Evolutionary conservation across 306 rosid genomes (phyloP).

Genomic region (Begonia masoniana): DNA sequence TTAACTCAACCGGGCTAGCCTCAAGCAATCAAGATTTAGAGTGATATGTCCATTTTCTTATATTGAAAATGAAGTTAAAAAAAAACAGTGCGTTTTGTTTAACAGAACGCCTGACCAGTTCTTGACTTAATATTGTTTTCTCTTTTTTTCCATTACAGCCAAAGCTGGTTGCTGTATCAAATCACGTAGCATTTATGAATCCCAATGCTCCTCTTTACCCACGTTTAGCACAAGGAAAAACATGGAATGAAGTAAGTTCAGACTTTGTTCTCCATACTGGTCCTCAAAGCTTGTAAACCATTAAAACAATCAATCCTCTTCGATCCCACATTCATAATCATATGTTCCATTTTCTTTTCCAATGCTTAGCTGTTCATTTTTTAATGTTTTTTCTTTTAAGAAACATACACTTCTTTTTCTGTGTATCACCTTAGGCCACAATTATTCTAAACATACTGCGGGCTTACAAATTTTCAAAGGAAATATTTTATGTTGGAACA

Average conservation of each 20-base stretch:
- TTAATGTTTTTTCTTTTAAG: too few relatives aligned
- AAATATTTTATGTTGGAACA: conserved; percentile 1
- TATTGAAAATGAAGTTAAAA: too few relatives aligned
- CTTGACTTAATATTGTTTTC: conserved; percentile 5
- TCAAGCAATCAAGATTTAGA: not conserved
- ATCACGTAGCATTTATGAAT: conserved; percentile 45
- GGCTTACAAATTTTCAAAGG: not conserved
- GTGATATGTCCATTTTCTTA: too few relatives aligned
- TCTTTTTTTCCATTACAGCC: conserved; percentile 39
- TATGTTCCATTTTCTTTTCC: too few relatives aligned
- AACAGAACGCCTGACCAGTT: too few relatives aligned
- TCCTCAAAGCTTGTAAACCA: not conserved
- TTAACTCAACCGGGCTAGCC: not conserved
- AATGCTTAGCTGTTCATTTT: too few relatives aligned
- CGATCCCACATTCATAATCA: too few relatives aligned
- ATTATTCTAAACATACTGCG: too few relatives aligned
- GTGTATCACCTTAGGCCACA: too few relatives aligned
- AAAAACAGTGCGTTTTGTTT: too few relatives aligned
- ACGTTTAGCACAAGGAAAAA: conserved; percentile 83
- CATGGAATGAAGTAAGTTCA: conserved; percentile 69
- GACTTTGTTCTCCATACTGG: conserved; percentile 1
- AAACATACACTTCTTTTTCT: too few relatives aligned
- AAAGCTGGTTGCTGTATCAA: conserved; percentile 60
- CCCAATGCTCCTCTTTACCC: conserved; percentile 92
- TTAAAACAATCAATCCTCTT: too few relatives aligned